These are phyloP conservation scores for Phaeosphaeriaceae sp. DNA, from an alignment of 2,329 filamentous ascomycete species.

Conservation along the genomic window DNA sequence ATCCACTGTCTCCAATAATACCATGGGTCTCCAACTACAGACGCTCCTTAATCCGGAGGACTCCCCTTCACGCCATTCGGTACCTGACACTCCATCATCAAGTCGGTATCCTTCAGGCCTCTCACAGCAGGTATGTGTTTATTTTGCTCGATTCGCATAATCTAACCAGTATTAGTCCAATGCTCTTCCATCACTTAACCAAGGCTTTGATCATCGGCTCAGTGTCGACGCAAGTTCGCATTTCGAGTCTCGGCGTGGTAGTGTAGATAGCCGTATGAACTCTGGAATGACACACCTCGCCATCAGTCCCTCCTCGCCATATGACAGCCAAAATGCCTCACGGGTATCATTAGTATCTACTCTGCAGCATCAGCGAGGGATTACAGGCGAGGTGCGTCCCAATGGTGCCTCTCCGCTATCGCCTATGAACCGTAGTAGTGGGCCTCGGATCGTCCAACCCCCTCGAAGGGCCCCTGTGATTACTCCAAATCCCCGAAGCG, in stretches of 20 bases:
- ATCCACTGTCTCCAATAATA: constrained; percentile 52
- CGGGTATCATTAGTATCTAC: constrained; percentile 76
- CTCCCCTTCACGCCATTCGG: constrained; percentile 52
- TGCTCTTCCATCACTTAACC: constrained; percentile 64
- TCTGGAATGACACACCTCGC: constrained; percentile 73
- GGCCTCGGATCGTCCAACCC: constrained; percentile 43
- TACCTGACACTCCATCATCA: constrained; percentile 53
- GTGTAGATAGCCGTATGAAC: constrained; percentile 80
- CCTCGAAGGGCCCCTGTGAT: constrained; percentile 74
- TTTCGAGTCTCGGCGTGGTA: constrained; percentile 71
- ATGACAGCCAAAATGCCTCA: constrained; percentile 78
- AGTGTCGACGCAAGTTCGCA: constrained; percentile 59
- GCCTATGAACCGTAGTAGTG: constrained; percentile 47
- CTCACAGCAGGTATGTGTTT: constrained; percentile 35
- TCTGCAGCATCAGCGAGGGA: constrained; percentile 66
- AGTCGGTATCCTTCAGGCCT: constrained; percentile 42
- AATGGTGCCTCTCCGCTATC: constrained; percentile 55
- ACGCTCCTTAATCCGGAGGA: constrained; percentile 58
- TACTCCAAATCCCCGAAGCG: constrained; percentile 68
- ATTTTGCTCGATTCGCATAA: background rate
- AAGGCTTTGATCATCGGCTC: constrained; percentile 55
- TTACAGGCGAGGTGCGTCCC: constrained; percentile 48
- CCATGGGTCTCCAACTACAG: constrained; percentile 56
- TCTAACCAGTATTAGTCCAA: constrained; percentile 38
- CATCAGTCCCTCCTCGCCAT: constrained; percentile 71